Base-by-base conservation (phyloP, 495 filamentous ascomycete species). In the Penicillium cataractarum region DNA sequence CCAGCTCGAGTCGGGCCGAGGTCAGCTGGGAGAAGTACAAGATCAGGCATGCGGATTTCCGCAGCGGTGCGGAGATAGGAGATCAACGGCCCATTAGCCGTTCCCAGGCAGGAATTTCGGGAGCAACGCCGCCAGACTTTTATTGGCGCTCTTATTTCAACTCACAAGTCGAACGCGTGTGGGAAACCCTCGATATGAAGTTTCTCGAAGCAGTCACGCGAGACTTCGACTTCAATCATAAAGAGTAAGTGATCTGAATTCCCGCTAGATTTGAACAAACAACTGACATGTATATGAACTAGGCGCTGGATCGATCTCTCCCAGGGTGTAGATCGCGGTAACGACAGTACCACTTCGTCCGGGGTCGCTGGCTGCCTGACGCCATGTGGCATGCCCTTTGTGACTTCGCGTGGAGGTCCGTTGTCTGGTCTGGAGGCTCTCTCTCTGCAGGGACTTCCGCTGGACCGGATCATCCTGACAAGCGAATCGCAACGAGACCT, bases 331-430 rank as follows among this genome's bases (percentile, higher is more conserved):
- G 89, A 91, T 63, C 82, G 88, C 19, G 78, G 78, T 33, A 76
- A 67, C 4, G 83, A 87, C 57, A 29, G 33, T 13, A 63, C 33
- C 32, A 76, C 77, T 4, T 75, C 78, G 0, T 75, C 72, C 51
- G 91, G 91, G 0, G 82, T 93, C 19, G 78, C 82, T 3, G 82
- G 83, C 0, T 95, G 92, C 67, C 76, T 94, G 32, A 94, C 91
- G 0, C 92, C 92, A 2, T 74, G 61, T 22, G 91, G 90, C 7
- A 78, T 86, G 31, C 84, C 83, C 7, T 90, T 84, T 64, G 64
- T 88, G 22, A 88, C 89, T 2, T 80, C 85, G 53, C 79, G 86
- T 63, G 85, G 85, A 27, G 80, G 89, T 3, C 82, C 86, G 0
- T 62, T 95, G 5, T 84, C 82, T 48, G 90, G 91, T 0, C 76